A percentile compares a stretch with the other conserved stretches of the same genome.
These are phyloP conservation scores for Penicillium riverlandense DNA, from an alignment of 495 filamentous ascomycete genomes.

Conservation along the genomic window DNA sequence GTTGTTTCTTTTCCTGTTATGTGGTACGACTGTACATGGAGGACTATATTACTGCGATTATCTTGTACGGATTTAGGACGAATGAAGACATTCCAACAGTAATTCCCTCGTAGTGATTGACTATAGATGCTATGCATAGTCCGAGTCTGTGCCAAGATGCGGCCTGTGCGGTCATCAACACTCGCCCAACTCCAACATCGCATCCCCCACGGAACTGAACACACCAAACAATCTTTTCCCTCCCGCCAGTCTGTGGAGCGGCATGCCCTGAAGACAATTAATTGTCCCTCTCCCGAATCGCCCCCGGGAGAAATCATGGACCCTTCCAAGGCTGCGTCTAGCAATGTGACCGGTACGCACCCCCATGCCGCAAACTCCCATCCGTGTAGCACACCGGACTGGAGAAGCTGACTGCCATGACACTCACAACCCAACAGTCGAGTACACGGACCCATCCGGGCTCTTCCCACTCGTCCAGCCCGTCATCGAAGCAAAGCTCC, in stretches of 20 bases:
- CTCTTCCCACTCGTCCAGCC: constrained; percentile 75
- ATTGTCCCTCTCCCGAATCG: constrained; percentile 22
- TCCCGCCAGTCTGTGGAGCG: constrained; percentile 5
- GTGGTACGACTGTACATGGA: constrained; percentile 26
- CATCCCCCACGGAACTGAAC: too few species aligned
- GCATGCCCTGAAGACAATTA: constrained; percentile 21
- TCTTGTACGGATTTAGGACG: too few species aligned
- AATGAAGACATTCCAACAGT: too few species aligned
- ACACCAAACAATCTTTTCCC: too few species aligned
- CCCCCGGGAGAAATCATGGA: constrained; percentile 35
- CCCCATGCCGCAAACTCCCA: background rate
- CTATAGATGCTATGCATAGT: too few species aligned
- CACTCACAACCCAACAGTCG: constrained; percentile 23
- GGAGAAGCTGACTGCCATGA: background rate
- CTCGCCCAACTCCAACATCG: too few species aligned
- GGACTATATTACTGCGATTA: background rate
- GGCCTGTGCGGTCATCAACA: too few species aligned
- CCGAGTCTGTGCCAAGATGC: too few species aligned
- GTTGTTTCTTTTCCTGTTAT: constrained; percentile 11
- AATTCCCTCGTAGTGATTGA: too few species aligned
- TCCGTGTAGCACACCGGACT: background rate
- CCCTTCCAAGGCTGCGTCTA: constrained; percentile 39
- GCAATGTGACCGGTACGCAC: constrained; percentile 44
- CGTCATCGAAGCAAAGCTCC: constrained; percentile 68
- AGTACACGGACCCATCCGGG: constrained; percentile 83